Base-by-base conservation (phyloP, 2,329 filamentous ascomycete genomes). In the Talaromyces marneffei region DNA sequence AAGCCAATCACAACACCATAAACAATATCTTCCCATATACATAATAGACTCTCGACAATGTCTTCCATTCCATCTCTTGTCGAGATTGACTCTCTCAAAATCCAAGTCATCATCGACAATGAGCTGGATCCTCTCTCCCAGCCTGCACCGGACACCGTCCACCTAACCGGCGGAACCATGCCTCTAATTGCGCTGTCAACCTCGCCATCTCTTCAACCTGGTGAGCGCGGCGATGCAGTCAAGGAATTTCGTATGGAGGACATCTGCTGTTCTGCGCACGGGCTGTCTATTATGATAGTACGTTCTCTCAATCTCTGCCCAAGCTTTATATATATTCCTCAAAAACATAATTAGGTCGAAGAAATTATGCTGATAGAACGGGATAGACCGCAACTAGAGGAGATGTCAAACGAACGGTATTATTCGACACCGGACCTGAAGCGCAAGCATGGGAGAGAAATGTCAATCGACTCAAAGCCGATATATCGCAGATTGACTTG, bases 341-440 rank as follows among this genome's bases (percentile, higher is more conserved):
- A n/a, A n/a, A n/a, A n/a, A n/a, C n/a, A n/a, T n/a, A n/a, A n/a
- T n/a, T n/a, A n/a, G n/a, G n/a, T n/a, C n/a, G n/a, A n/a, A n/a
- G 2, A 8, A 25, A 48, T 20, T 18, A 20, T 33, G 46, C 27
- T 52, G 31, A 52, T 9, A 20, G n/a, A 23, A 23, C 20, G n/a
- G n/a, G 44, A 31, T 63, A 80, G 80, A 84, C 80, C 0, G 81
- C 76, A 2, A 79, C 72, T 0, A 80, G 76, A 63, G 79, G 75
- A 2, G 72, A 74, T 2, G 68, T 70, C 23, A 77, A 75, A 3
- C 80, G 79, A 59, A 77, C 78, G 0, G 68, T 84, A 3, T 75
- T 85, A 1, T 84, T 84, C 61, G 82, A 84, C 65, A 75, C 79
- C 1, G 82, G 82, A 0, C 82, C 82, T 0, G 81, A 83, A 66